Evolutionary conservation across 805 yeast species (phyloP), one percentile per base, ranked within the genome.

Genomic region (Wickerhamiella dianesei): DNA sequence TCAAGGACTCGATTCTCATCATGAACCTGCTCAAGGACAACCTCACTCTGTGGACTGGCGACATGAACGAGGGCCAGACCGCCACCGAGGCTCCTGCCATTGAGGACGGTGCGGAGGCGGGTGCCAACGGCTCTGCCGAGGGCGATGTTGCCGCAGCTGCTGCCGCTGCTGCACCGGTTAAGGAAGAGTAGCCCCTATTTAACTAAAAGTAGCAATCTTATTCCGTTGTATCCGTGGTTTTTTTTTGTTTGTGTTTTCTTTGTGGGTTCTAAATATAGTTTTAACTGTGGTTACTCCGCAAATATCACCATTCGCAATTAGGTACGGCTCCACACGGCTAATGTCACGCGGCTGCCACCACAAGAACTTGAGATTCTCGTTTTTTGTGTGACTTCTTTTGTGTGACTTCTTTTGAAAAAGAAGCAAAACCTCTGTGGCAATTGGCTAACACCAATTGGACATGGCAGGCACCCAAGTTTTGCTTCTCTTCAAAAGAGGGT

Each of bases 1-100:
- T 92, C 80, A 92, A 92, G 73, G 98, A 92, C 70, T 87, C 96
- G 54, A 92, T 97, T 57, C 80, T 92, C 69, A 92, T 92, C 66
- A 92, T 92, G 98, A 97, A 92, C 80, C 79, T 92, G 68, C 80
- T 92, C 68, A 85, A 96, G 98, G 72, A 64, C 47, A 63, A 63
- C 58, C 57, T 63, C 43, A 63, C 66, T 20, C 54, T 63, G 46
- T 3, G 94, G 92, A 40, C 84, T 65, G 46, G 76, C 61, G 51
- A 73, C 62, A 58, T 81, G 80, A 18, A 83, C 82, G 46, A 79
- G 35, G 61, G 51, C n/a, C 50, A 52, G 18, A 52, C 32, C 12
- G 32, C 32, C 12, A 12, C 32, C 32, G 32, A 25, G 9, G 32
- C 9, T 47, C 47, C 49, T 50, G 50, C 48, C 43, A 21, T 43